phyloP scores from a whole-genome alignment of 2,329 filamentous ascomycete species.

The Bertia moriformis region DNA sequence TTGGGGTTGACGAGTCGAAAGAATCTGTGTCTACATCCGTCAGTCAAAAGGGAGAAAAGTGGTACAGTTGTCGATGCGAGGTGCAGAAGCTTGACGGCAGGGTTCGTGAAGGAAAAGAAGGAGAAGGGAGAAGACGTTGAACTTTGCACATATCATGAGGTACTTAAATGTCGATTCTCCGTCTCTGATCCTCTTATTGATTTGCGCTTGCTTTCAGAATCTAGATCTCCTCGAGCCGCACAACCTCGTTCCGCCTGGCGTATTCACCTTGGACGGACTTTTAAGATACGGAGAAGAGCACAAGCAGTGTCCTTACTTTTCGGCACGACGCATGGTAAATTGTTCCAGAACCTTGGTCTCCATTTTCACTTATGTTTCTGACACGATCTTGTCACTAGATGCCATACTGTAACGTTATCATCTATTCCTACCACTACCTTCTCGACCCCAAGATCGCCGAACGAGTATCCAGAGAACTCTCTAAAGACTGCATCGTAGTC shows the following conservation, averaged over 20 bases:
- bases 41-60: constrained; percentile 91
- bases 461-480: constrained; percentile 83
- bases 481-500: constrained; percentile 95
- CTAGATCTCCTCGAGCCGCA: constrained; percentile 88
- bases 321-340: constrained; percentile 75
- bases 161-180: constrained; percentile 19
- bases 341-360: constrained; percentile 3
- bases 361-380: constrained; percentile 2
- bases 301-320: constrained; percentile 97
- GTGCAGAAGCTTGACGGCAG: constrained; percentile 86
- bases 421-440: constrained; percentile 97
- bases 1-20: constrained; percentile 90
- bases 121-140: constrained; percentile 88
- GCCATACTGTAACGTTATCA: constrained; percentile 98
- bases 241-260: constrained; percentile 83
- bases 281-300: constrained; percentile 82
- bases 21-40: constrained; percentile 90
- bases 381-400: too few species aligned
- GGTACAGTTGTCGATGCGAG: constrained; percentile 87
- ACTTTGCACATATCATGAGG: constrained; percentile 88
- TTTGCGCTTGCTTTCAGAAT: constrained; percentile 49
- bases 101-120: constrained; percentile 96
- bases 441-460: constrained; percentile 97
- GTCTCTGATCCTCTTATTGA: not conserved
- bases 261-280: constrained; percentile 87